Evolutionary conservation across 768 basidiomycete genomes (phyloP), one percentile per base, ranked within the genome.

Genomic region (Jaapia argillacea): DNA sequence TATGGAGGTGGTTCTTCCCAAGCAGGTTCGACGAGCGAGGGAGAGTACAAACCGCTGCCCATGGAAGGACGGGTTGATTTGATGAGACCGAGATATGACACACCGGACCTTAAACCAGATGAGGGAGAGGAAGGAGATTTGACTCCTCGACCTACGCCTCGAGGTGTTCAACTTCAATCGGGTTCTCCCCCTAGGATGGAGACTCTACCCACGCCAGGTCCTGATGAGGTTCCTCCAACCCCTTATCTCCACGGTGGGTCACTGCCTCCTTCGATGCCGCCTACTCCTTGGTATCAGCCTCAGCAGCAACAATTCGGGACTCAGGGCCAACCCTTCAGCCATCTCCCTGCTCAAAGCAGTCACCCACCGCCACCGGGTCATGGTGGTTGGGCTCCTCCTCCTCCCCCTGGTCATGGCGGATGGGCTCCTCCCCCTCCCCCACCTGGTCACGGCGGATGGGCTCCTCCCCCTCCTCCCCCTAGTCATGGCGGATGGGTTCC

Each of bases 11-110:
- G 37, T 20, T 47, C 35, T 37, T 37, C 27, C 42, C 36, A 43
- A 20, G 35, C 41, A 16, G 42, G 43, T 21, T 42, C 33, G 16
- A 41, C 51, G 12, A 72, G 71, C 4, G 76, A 84, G 55, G 89
- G 87, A 25, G 73, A 79, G 49, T 97, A 96, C 58, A 71, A 68
- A 44, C 81, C 75, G 41, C 61, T 97, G 63, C 93, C 93, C 13
- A 67, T 96, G 18, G 84, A 88, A 45, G 92, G 92, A 4, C 81
- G 92, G 38, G 70, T 93, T 44, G 90, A 94, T 56, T 68, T 97
- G 52, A 84, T 96, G 71, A 77, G 81, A 44, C 83, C 76, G 3
- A 57, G 52, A 36, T 52, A 21, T 7, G 37, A 54, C 22, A 47
- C 49, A 33, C 44, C 45, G 24, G 41, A 13, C 18, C 36, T 24